Evolutionary conservation across 169 alveolate species (phyloP), one percentile per base, ranked within the genome.

Genomic region (Eimeria necatrix): DNA sequence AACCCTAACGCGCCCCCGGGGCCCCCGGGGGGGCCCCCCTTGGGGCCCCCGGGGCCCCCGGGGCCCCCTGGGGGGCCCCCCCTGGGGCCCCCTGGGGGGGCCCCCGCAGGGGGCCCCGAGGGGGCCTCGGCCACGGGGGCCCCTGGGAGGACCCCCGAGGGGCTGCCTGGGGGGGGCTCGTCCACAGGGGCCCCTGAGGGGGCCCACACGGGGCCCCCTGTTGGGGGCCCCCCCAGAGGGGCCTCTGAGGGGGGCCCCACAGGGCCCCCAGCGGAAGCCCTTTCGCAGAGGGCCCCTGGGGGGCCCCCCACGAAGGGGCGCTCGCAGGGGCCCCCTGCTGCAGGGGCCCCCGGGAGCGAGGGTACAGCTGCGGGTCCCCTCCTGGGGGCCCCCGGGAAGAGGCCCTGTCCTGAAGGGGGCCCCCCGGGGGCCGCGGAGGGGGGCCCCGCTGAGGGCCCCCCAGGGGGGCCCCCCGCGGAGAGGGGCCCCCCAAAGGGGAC

Each of bases 31-130:
- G 73, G 73, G 22, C 73, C 20, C 73, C 4, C 73, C 4, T 4
- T 4, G 73, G 73, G 73, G 73, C 73, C 73, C 73, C 73, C 12
- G n/a, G n/a, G n/a, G n/a, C n/a, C n/a, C n/a, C n/a, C n/a, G n/a
- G n/a, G n/a, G n/a, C n/a, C n/a, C n/a, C n/a, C n/a, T n/a, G n/a
- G n/a, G n/a, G n/a, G n/a, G n/a, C n/a, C n/a, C n/a, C n/a, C n/a
- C n/a, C n/a, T n/a, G n/a, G n/a, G n/a, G n/a, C n/a, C n/a, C n/a
- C n/a, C n/a, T n/a, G n/a, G n/a, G n/a, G n/a, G n/a, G n/a, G n/a
- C n/a, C n/a, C n/a, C n/a, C n/a, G n/a, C n/a, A n/a, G n/a, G n/a
- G n/a, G n/a, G n/a, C n/a, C n/a, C n/a, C n/a, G n/a, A n/a, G n/a
- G n/a, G n/a, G n/a, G n/a, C n/a, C n/a, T n/a, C n/a, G n/a, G n/a